Conservation (phyloP, 2,329 filamentous ascomycete genomes). For the Alternaria longipes region DNA sequence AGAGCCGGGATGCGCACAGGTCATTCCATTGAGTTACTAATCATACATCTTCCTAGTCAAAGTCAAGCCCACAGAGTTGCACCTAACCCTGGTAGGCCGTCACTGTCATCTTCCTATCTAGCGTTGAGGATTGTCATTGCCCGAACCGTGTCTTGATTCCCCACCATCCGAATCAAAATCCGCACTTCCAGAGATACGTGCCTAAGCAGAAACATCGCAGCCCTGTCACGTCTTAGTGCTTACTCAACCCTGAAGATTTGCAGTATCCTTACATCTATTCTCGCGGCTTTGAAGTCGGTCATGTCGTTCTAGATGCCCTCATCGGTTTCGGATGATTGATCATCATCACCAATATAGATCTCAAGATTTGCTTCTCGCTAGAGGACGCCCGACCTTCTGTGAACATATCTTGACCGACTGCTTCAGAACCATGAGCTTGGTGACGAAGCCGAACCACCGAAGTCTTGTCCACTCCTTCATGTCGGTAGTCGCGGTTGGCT, state of each 20-base stretch:
- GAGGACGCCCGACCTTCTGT: background rate
- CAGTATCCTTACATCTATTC: fast-evolving
- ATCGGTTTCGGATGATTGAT: fast-evolving
- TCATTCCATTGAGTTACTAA: no score
- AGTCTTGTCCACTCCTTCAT: background rate
- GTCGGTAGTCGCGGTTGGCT: background rate
- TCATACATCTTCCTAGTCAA: no score
- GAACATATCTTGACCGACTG: background rate
- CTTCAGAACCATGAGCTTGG: background rate
- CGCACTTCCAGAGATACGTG: no score
- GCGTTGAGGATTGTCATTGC: fast-evolving
- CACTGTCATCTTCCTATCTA: no score
- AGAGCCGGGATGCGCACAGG: fast-evolving
- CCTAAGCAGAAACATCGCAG: no score
- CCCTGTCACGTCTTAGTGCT: no score
- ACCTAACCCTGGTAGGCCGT: no score
- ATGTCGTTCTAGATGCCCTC: background rate
- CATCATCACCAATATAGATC: fast-evolving
- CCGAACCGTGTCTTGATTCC: no score
- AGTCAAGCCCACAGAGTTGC: no score
- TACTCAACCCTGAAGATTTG: fast-evolving
- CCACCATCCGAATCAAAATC: no score
- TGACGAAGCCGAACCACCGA: background rate
- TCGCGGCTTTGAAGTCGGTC: fast-evolving
- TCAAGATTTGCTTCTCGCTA: background rate